Conservation (phyloP, 2,329 filamentous ascomycete genomes). For the Colletotrichum aenigma region DNA sequence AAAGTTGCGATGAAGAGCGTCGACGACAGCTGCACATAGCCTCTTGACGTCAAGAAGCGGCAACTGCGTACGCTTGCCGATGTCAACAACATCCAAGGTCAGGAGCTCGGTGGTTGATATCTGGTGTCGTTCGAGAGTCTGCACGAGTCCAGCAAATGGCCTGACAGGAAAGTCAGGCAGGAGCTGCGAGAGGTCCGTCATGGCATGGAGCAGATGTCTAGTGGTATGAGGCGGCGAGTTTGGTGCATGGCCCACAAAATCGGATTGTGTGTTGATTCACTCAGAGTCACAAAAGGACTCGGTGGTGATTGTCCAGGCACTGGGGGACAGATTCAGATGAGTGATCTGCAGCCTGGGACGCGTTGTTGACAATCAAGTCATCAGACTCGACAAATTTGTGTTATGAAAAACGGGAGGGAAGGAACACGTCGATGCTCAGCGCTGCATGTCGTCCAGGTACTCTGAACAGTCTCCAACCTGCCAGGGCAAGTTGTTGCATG, state of each 20-base stretch:
- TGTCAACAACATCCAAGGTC: conserved; percentile 79
- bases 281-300: not conserved
- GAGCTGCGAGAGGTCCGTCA: conserved; percentile 86
- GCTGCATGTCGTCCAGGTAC: not conserved
- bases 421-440: not conserved
- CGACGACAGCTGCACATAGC: conserved; percentile 70
- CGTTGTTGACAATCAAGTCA: not conserved
- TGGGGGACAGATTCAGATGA: not conserved
- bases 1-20: conserved; percentile 69
- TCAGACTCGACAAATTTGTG: not conserved
- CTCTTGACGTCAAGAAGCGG: conserved; percentile 81
- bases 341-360: not conserved
- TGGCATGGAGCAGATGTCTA: conserved; percentile 40
- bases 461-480: not conserved
- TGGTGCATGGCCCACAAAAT: not conserved
- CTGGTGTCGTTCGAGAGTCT: conserved; percentile 77
- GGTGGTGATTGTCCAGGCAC: not conserved
- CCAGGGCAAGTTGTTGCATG: not conserved
- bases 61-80: conserved; percentile 84
- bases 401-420: not conserved
- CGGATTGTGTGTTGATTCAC: not conserved
- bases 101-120: conserved; percentile 86
- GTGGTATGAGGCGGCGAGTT: not conserved
- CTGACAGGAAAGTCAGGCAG: conserved; percentile 79
- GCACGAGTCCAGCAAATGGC: conserved; percentile 75